Evolutionary conservation across 2,329 filamentous ascomycete species (phyloP).

Genomic region (Didymellaceae sp.): DNA sequence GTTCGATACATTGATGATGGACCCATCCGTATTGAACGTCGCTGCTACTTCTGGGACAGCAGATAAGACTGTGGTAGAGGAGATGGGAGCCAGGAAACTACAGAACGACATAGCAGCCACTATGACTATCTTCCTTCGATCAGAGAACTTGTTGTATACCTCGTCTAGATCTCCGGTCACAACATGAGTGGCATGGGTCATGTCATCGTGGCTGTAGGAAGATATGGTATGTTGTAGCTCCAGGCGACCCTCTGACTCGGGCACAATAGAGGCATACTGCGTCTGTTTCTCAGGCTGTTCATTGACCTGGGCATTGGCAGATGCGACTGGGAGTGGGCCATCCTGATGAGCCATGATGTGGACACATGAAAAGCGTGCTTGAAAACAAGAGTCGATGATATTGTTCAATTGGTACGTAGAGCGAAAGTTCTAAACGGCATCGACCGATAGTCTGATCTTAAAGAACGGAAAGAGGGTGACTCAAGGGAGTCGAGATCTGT

Average conservation of each 20-base stretch:
- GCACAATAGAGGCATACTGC: constrained; percentile 40
- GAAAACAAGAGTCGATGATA: background rate
- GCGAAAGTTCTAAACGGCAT: background rate
- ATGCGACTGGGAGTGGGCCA: constrained; percentile 25
- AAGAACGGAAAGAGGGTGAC: constrained; percentile 7
- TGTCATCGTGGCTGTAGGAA: constrained; percentile 41
- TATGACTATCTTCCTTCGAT: constrained; percentile 68
- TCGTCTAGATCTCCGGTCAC: constrained; percentile 53
- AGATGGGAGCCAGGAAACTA: constrained; percentile 76
- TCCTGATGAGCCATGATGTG: constrained; percentile 37
- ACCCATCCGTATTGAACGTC: constrained; percentile 69
- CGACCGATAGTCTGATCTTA: constrained; percentile 6
- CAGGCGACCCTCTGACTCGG: constrained; percentile 26
- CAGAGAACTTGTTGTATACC: constrained; percentile 69
- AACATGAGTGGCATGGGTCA: constrained; percentile 36
- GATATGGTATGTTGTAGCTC: constrained; percentile 44
- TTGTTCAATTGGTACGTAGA: background rate
- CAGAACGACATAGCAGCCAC: constrained; percentile 75
- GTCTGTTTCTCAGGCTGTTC: constrained; percentile 34
- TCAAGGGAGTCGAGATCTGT: constrained; percentile 16
- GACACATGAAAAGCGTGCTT: constrained; percentile 31
- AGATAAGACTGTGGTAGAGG: constrained; percentile 74
- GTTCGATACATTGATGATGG: constrained; percentile 76
- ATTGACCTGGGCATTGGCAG: constrained; percentile 17
- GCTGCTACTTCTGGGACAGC: constrained; percentile 76